Conservation (phyloP, 352 stramenopile species). For the Pythium aristosporum region DNA sequence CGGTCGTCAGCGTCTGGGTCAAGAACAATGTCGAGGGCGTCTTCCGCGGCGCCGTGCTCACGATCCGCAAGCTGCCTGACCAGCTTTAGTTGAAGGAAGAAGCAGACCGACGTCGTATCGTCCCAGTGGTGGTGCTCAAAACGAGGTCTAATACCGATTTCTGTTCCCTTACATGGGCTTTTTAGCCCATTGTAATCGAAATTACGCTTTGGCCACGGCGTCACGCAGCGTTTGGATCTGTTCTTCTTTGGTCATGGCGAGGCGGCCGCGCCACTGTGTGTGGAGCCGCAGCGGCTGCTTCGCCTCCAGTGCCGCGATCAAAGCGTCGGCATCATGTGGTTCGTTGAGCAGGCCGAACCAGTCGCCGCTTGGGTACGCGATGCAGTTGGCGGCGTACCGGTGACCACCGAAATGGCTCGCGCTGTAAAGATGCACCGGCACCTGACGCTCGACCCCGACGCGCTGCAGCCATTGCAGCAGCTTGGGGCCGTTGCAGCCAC, state of each 20-base stretch:
- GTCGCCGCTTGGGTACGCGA: conserved; percentile 72
- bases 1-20: conserved; percentile 10
- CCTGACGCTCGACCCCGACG: conserved; percentile 25
- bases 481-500: conserved; percentile 68
- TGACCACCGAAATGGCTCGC: conserved; percentile 77
- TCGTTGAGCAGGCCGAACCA: conserved; percentile 78
- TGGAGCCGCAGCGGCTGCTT: conserved; percentile 43
- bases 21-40: conserved; percentile 20
- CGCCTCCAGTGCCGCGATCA: conserved; percentile 43
- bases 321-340: conserved; percentile 38
- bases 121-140: too few species aligned
- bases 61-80: conserved; percentile 11
- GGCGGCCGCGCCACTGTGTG: conserved; percentile 65
- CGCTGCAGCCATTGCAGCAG: conserved; percentile 63
- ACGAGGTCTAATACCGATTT: too few species aligned
- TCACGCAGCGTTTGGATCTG: conserved; percentile 52
- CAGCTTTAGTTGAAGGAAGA: background rate
- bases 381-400: conserved; percentile 67
- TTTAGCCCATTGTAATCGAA: background rate
- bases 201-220: background rate
- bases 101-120: too few species aligned
- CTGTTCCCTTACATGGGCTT: too few species aligned
- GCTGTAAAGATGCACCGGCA: conserved; percentile 52
- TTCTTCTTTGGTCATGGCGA: conserved; percentile 46
- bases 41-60: conserved; percentile 10